phyloP scores from a whole-genome alignment of 306 rosid species.

The Prunus salicina region DNA sequence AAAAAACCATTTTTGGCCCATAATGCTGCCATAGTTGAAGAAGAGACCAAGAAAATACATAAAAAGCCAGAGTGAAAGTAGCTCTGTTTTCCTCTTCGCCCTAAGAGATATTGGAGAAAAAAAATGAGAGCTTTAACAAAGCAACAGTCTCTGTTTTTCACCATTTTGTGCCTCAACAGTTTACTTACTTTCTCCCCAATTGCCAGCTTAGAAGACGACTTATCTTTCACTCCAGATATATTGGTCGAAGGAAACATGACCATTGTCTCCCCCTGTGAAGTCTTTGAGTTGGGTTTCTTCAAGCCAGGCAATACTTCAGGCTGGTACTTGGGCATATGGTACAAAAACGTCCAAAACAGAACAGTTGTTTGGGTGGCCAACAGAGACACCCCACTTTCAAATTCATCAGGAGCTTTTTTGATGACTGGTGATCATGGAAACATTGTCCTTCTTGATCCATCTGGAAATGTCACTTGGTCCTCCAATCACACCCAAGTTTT shows the following conservation, averaged over 20 bases:
- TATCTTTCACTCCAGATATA: too few relatives aligned
- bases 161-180: slow-evolving; percentile 21
- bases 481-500: slow-evolving; percentile 30
- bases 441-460: slow-evolving; percentile 28
- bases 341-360: slow-evolving; percentile 27
- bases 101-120: neutral
- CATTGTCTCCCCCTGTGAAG: slow-evolving; percentile 35
- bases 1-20: neutral
- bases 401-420: slow-evolving; percentile 28
- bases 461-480: slow-evolving; percentile 35
- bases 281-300: slow-evolving; percentile 64
- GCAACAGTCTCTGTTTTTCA: neutral
- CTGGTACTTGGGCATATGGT: slow-evolving; percentile 63
- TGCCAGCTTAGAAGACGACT: neutral
- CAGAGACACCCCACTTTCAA: slow-evolving; percentile 54
- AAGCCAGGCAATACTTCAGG: slow-evolving; percentile 8
- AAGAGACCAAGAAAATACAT: slow-evolving; percentile 4
- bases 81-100: slow-evolving; percentile 2
- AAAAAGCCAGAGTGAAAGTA: slow-evolving; percentile 1
- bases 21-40: too few relatives aligned
- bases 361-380: slow-evolving; percentile 77
- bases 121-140: slow-evolving; percentile 33
- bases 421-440: slow-evolving; percentile 32
- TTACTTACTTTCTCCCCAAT: slow-evolving; percentile 16
- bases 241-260: slow-evolving; percentile 28